Evolutionary conservation across 2,329 filamentous ascomycete species (phyloP).

Genomic region (Pseudopyricularia javanii): DNA sequence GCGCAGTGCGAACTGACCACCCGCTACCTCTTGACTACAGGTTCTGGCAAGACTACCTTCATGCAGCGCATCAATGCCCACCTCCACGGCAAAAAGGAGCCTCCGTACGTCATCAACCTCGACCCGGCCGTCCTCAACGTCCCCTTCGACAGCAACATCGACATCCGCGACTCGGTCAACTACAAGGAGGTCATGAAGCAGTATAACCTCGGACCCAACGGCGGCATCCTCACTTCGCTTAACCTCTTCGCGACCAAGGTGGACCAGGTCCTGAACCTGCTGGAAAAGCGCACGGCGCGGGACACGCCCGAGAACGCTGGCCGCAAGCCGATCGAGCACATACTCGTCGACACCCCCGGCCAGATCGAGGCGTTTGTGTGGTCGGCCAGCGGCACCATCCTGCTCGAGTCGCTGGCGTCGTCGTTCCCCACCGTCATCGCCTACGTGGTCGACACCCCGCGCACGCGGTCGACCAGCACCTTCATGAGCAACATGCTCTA

Average conservation of each 20-base stretch:
- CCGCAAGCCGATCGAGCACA: slow-evolving; percentile 60
- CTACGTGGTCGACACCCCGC: slow-evolving; percentile 93
- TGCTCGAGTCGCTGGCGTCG: slow-evolving; percentile 83
- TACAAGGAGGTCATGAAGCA: slow-evolving; percentile 99
- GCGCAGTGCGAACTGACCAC: not conserved
- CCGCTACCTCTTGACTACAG: slow-evolving; percentile 24
- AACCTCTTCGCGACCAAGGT: slow-evolving; percentile 98
- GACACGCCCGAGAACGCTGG: slow-evolving; percentile 42
- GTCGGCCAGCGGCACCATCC: slow-evolving; percentile 88
- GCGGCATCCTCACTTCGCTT: slow-evolving; percentile 86
- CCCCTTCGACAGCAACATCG: slow-evolving; percentile 94
- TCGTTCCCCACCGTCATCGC: slow-evolving; percentile 95
- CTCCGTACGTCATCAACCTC: slow-evolving; percentile 93
- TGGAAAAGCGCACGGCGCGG: slow-evolving; percentile 73
- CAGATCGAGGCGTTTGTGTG: slow-evolving; percentile 99
- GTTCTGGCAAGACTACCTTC: slow-evolving; percentile 98
- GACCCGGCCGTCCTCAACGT: slow-evolving; percentile 89
- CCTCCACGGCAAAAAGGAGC: slow-evolving; percentile 66
- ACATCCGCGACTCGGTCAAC: slow-evolving; percentile 97
- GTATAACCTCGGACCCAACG: slow-evolving; percentile 94
- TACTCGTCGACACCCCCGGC: slow-evolving; percentile 88
- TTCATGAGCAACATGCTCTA: slow-evolving; percentile 99
- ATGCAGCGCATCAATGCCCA: slow-evolving; percentile 97
- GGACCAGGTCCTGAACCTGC: slow-evolving; percentile 77
- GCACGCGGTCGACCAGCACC: slow-evolving; percentile 83